Evolutionary conservation across 768 basidiomycete genomes (phyloP), one percentile per base, ranked within the genome.

Genomic region (Collybia sordida): DNA sequence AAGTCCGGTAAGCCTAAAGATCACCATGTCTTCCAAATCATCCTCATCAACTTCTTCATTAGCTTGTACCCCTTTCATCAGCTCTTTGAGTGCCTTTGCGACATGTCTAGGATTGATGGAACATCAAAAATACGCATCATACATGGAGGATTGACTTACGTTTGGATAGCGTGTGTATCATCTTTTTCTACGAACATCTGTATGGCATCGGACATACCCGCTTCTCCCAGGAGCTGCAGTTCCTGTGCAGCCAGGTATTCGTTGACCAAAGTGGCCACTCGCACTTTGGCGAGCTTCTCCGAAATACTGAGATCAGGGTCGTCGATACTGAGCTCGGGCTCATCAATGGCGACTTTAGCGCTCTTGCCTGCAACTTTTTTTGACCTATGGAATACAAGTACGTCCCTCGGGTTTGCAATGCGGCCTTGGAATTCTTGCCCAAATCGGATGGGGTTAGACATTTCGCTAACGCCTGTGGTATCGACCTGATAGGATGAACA

Each of bases 121-220:
- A 18, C 25, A 46, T 17, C 47, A 45, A 50, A 37, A 54, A 46
- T 37, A 45, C 48, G 27, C 46, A 38, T 38, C 42, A 27, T 35
- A 6, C 21, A 36, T 4, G 36, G 24, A 44, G 17, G 27, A 25
- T 15, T 4, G 27, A 80, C 88, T 56, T 56, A 94, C 93, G 74
- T 80, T 56, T 85, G 81, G 62, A 99, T 96, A 7, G 96, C 93
- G 72, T 94, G 90, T 23, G 82, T 85, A 66, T 97, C 94, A 61
- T 98, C 96, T 76, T 99, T 99, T 67, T 98, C 95, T 51, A 99
- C 95, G 69, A 90, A 98, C 68, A 86, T 79, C 72, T 91, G 86
- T 45, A 99, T 94, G 5, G 97, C 97, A 64, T 94, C 90, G 35
- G 86, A 87, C 88, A 99, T 90, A 21, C 88, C 93, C 36, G 78